Evolutionary conservation across 495 filamentous ascomycete species (phyloP).

Genomic region (Pseudoneurospora amorphoporcata): DNA sequence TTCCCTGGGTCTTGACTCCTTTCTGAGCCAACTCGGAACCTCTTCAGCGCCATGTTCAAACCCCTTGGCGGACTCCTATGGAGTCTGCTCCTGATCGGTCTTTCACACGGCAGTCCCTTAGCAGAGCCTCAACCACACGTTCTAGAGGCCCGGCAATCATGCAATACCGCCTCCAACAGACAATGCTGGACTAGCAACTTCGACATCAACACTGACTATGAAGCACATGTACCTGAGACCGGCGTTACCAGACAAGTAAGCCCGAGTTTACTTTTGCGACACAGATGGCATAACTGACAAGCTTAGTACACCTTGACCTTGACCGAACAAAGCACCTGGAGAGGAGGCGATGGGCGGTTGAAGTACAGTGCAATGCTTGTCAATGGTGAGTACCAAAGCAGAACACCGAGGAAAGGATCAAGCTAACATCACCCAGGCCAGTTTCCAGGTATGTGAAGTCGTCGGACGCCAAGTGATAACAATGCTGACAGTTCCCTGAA

Average conservation of each 20-base stretch:
- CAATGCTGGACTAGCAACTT: conserved; percentile 27
- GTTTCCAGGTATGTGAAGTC: conserved; percentile 13
- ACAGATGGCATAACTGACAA: neutral
- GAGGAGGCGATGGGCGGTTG: conserved; percentile 35
- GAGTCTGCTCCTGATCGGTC: conserved; percentile 2
- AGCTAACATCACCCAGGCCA: conserved; percentile 8
- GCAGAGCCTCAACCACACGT: neutral
- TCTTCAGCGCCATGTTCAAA: neutral
- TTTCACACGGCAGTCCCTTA: neutral
- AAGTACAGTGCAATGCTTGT: conserved; percentile 33
- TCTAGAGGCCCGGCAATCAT: conserved; percentile 18
- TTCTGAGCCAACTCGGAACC: neutral
- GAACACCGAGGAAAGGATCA: neutral
- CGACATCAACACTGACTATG: conserved; percentile 28
- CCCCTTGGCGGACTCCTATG: conserved; percentile 1
- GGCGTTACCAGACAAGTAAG: conserved; percentile 19
- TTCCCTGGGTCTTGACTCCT: neutral
- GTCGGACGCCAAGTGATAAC: neutral
- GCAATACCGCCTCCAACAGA: conserved; percentile 25
- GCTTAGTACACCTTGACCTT: conserved; percentile 30
- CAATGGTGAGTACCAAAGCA: conserved; percentile 20
- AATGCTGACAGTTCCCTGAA: conserved; percentile 1
- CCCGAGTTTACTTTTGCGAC: neutral
- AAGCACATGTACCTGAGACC: conserved; percentile 15
- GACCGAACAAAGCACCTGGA: conserved; percentile 22